These are phyloP conservation scores for Aspergillus glaucus DNA, from an alignment of 2,329 filamentous ascomycete genomes.

Conservation along the genomic window DNA sequence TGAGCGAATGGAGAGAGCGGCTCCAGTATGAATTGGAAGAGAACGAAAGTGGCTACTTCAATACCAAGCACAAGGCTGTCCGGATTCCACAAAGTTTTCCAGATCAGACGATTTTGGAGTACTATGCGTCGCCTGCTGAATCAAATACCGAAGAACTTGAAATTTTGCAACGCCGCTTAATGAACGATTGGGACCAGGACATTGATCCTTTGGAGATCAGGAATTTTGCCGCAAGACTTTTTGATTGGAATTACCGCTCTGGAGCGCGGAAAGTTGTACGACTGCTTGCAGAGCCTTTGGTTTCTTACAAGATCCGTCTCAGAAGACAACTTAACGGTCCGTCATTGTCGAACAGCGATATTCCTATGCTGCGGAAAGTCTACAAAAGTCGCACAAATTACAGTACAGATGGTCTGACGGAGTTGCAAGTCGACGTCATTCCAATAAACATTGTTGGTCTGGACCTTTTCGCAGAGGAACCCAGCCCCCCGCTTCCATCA, in stretches of 20 bases:
- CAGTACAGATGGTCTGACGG: constrained; percentile 66
- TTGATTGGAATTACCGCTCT: constrained; percentile 74
- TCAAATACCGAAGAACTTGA: constrained; percentile 57
- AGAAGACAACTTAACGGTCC: constrained; percentile 21
- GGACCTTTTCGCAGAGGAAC: constrained; percentile 66
- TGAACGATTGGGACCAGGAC: constrained; percentile 51
- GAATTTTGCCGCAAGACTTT: constrained; percentile 68
- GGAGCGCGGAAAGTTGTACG: constrained; percentile 82
- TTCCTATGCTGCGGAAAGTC: constrained; percentile 57
- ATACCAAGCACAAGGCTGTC: constrained; percentile 65
- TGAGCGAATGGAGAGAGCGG: constrained; percentile 64
- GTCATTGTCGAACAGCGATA: constrained; percentile 42
- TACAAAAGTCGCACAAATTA: constrained; percentile 63
- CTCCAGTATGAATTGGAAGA: constrained; percentile 70
- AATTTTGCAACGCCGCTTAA: constrained; percentile 47
- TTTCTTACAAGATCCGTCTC: constrained; percentile 54
- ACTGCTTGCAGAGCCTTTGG: constrained; percentile 68
- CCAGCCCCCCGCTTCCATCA: constrained; percentile 47
- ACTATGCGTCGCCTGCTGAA: constrained; percentile 82
- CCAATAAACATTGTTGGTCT: constrained; percentile 73
- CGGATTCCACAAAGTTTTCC: constrained; percentile 77
- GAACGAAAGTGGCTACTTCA: constrained; percentile 78
- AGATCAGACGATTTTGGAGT: constrained; percentile 68
- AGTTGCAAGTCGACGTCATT: constrained; percentile 71
- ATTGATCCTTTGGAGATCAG: constrained; percentile 64